Evolutionary conservation across 805 yeast genomes (phyloP), one percentile per base, ranked within the genome.

Genomic region (Metschnikowia bowlesiae): DNA sequence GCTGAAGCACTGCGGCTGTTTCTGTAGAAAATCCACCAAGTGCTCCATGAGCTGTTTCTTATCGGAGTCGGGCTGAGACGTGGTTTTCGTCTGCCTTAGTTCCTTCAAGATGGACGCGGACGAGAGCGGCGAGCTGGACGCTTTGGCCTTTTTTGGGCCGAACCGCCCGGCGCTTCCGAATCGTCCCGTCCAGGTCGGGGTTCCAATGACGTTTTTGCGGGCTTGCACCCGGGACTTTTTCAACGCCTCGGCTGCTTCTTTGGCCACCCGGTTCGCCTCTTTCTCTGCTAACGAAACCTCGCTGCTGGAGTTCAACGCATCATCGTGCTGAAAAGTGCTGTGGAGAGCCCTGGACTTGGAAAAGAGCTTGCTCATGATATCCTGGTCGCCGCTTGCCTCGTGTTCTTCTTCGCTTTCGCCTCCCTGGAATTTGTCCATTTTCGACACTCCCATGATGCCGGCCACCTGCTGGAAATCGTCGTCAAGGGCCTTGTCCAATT

Each of bases 151-250:
- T 18, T 35, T 26, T 16, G 29, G 29, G 5, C 35, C 42, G 3
- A 42, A 11, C 33, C 50, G 48, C 1, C 96, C 97, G 0, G 96
- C 96, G 16, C 70, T 66, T 0, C 99, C 99, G 73, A 85, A 89
- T 57, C 80, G 81, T 0, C 99, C 99, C 0, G 99, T 92, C 95
- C 97, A 94, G 0, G 99, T 92, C 0, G 97, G 98, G 0, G 86
- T 83, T 4, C 96, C 96, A 31, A 91, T 73, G 28, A 59, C 63
- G 44, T 62, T 70, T 48, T 64, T 65, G 18, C 76, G 57, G 1
- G 90, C 74, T 22, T 69, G 63, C 43, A 69, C 73, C 38, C 90
- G 68, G 0, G 96, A 88, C 52, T 79, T 78, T 48, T 79, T 73
- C 49, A 87, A 65, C 0, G 84, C 84, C 16, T 69, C 70, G 0